Evolutionary conservation across 1,284 basidiomycete species (phyloP).

Genomic region (Coniferiporia sulphurascens): DNA sequence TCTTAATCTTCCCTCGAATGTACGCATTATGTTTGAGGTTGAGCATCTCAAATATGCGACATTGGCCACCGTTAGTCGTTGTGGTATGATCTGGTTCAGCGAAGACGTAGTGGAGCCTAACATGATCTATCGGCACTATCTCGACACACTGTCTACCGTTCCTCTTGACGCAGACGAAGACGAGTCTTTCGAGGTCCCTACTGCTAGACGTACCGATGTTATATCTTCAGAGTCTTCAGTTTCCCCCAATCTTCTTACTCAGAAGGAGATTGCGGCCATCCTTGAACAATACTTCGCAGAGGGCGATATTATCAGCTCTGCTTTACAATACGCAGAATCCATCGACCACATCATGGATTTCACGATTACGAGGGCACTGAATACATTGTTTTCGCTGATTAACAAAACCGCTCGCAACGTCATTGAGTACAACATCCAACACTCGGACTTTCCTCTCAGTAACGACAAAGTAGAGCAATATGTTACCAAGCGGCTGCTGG

Average conservation of each 20-base stretch:
- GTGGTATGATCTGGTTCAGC: conserved; percentile 99
- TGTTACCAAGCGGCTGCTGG: conserved; percentile 84
- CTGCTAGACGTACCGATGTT: conserved; percentile 54
- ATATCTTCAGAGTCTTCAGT: conserved; percentile 44
- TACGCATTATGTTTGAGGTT: conserved; percentile 99
- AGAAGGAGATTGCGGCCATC: conserved; percentile 75
- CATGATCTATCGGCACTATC: conserved; percentile 92
- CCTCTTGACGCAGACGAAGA: conserved; percentile 93
- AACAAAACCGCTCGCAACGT: conserved; percentile 95
- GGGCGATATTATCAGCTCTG: conserved; percentile 77
- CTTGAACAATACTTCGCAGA: conserved; percentile 80
- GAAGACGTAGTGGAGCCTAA: conserved; percentile 88
- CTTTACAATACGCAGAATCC: conserved; percentile 74
- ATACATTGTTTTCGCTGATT: conserved; percentile 94
- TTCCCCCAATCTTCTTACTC: conserved; percentile 69
- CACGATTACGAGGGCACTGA: conserved; percentile 85
- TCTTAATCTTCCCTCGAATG: conserved; percentile 93
- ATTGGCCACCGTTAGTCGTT: conserved; percentile 97
- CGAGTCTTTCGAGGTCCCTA: conserved; percentile 56
- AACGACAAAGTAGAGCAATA: conserved; percentile 87
- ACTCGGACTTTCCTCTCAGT: conserved; percentile 90
- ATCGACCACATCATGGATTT: conserved; percentile 99
- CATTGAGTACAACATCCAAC: conserved; percentile 92
- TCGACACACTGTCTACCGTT: conserved; percentile 70
- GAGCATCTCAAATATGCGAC: conserved; percentile 98